Conservation (phyloP, 106 monocot genomes). For the Platanthera zijinensis region DNA sequence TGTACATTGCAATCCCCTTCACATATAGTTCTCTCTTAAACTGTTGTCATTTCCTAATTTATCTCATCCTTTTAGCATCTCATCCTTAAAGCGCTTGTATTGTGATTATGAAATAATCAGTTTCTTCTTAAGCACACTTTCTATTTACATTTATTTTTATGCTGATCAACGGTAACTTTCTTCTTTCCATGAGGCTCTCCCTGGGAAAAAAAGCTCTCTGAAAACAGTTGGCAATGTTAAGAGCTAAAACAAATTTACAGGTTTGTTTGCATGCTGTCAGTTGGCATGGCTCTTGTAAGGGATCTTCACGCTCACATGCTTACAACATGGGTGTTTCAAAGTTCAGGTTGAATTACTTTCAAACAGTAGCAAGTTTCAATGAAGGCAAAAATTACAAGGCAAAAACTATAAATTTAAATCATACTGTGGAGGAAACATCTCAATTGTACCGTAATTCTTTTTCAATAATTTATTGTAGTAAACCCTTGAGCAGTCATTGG, state of each 20-base stretch:
- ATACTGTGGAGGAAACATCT: conserved; percentile 7
- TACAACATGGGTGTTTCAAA: conserved; percentile 11
- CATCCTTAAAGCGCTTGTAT: neutral
- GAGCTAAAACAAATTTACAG: conserved; percentile 13
- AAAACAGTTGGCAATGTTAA: conserved; percentile 17
- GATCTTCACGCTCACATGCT: conserved; percentile 8
- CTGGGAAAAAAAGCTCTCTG: neutral
- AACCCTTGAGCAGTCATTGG: conserved; percentile 8
- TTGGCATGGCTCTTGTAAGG: conserved; percentile 12
- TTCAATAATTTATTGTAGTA: conserved; percentile 2
- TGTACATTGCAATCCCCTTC: neutral
- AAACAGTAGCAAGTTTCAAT: conserved; percentile 6
- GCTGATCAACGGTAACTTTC: conserved; percentile 5
- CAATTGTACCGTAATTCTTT: conserved; percentile 5
- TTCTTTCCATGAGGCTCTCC: neutral
- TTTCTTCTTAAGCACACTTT: neutral
- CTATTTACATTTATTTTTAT: neutral
- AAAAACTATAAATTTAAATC: neutral
- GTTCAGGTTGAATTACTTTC: conserved; percentile 5
- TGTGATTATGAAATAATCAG: neutral
- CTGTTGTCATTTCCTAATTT: neutral
- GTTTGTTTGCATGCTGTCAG: conserved; percentile 9
- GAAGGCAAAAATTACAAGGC: conserved; percentile 10
- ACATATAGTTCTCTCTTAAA: too few relatives aligned
- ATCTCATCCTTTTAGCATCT: neutral